These are phyloP conservation scores for Domatiomyces globalis DNA, from an alignment of 2,329 filamentous ascomycete species.

Conservation along the genomic window DNA sequence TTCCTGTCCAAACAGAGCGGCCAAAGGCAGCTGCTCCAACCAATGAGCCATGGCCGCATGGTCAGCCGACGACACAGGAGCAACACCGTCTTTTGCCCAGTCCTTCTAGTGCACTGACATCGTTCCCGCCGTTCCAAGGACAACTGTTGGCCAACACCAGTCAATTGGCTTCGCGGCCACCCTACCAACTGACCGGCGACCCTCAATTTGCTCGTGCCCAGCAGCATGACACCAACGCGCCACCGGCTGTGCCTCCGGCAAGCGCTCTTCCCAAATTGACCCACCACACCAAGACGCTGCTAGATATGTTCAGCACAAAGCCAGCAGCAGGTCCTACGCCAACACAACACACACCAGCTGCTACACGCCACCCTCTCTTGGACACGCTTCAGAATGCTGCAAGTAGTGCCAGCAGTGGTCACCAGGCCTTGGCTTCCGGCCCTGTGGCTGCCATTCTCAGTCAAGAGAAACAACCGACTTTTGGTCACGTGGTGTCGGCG, in stretches of 20 bases:
- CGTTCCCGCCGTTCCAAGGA: neutral
- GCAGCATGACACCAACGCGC: constrained; percentile 25
- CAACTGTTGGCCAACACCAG: no score
- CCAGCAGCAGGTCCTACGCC: constrained; percentile 5
- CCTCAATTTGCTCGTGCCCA: constrained; percentile 29
- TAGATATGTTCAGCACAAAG: constrained; percentile 42
- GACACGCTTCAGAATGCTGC: neutral
- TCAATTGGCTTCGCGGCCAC: constrained; percentile 19
- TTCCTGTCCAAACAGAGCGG: neutral
- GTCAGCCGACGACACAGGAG: neutral
- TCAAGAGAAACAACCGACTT: neutral
- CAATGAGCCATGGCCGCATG: neutral
- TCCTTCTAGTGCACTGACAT: neutral
- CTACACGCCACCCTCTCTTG: neutral
- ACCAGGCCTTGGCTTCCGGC: neutral
- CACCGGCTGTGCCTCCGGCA: constrained; percentile 38
- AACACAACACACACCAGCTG: neutral
- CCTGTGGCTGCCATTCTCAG: neutral
- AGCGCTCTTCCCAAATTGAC: constrained; percentile 44
- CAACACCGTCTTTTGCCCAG: neutral
- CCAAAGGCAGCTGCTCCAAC: neutral
- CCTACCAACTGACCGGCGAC: constrained; percentile 35
- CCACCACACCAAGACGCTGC: constrained; percentile 41
- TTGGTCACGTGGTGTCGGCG: neutral
- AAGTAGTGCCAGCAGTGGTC: neutral